phyloP scores from a whole-genome alignment of 768 basidiomycete species.

The Pulveroboletus ravenelii region DNA sequence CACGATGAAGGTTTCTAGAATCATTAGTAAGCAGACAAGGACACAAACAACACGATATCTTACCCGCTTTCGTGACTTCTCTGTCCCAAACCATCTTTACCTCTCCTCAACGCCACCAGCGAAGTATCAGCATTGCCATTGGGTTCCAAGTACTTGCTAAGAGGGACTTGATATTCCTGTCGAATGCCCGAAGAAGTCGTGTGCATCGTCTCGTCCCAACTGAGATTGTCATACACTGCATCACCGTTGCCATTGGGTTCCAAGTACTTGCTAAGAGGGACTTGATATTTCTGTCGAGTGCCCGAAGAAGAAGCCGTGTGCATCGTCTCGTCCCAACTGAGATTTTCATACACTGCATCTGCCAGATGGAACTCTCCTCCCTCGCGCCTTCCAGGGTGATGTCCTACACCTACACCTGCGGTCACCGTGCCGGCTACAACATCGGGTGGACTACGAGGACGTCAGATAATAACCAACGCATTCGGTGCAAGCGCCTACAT shows the following conservation, averaged over 20 bases:
- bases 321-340: constrained; percentile 2
- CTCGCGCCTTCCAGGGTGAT: neutral
- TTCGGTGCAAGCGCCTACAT: constrained; percentile 4
- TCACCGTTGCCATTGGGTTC: neutral
- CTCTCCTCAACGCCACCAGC: neutral
- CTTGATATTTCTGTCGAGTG: constrained; percentile 9
- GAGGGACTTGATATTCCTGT: constrained; percentile 17
- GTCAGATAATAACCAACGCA: neutral
- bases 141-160: constrained; percentile 8
- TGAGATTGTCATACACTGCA: neutral
- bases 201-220: constrained; percentile 4
- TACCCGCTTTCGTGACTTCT: constrained; percentile 1
- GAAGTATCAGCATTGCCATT: neutral
- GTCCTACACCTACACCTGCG: too few relatives aligned
- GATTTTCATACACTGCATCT: neutral
- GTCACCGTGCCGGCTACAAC: too few relatives aligned
- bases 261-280: constrained; percentile 17
- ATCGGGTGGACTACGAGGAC: constrained; percentile 1
- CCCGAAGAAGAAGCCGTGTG: neutral
- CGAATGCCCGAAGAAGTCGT: neutral
- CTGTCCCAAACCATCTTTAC: neutral
- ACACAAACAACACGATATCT: neutral
- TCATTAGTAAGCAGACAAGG: neutral
- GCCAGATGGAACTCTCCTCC: neutral
- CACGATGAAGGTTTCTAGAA: neutral